Base-by-base conservation (phyloP, 352 stramenopile genomes). In the Pythium brassicae region DNA sequence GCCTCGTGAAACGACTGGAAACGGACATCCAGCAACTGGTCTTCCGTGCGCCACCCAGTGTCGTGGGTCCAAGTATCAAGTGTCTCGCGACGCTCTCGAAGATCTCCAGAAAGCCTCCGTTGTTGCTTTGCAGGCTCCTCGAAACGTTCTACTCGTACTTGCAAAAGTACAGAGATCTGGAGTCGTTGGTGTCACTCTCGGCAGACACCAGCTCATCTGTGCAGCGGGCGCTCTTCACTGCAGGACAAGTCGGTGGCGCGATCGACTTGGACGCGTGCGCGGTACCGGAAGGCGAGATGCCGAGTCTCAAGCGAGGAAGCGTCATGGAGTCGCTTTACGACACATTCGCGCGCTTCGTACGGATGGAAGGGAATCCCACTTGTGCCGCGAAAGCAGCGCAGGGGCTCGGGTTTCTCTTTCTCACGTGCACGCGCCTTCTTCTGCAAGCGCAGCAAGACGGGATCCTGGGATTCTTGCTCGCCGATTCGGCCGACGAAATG, bases 391-490 rank as follows among this genome's bases (percentile, higher is more conserved):
- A 92, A 65, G 83, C 80, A 57, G 77, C 91, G 0, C 86, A 94
- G 66, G 86, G 80, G 19, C 68, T 95, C n/a, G 83, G 84, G 0
- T 95, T 87, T 42, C 47, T 95, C 7, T 90, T 93, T 55, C 75
- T 76, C 9, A 67, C 76, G 14, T 71, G 78, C 6, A 84, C 83
- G 3, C 71, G 74, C 47, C 61, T 94, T 5, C 77, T 95, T 40
- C 66, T 95, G 19, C 72, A 71, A 29, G 74, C 83, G 3, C 78
- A 94, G 48, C 73, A 94, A 76, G 81, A 92, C 57, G 65, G 66
- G 7, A 61, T 92, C 11, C 53, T 95, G 48, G 65, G 62, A 6
- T 69, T 66, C 32, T 53, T 92, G 40, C 62, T 95, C 32, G 57
- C 54, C 5, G 59, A 66, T 0, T 53, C 61, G 12, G 60, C 61